Evolutionary conservation across 345 rosid species (phyloP), one percentile per base, ranked within the genome.

Genomic region (Brassica nigra): DNA sequence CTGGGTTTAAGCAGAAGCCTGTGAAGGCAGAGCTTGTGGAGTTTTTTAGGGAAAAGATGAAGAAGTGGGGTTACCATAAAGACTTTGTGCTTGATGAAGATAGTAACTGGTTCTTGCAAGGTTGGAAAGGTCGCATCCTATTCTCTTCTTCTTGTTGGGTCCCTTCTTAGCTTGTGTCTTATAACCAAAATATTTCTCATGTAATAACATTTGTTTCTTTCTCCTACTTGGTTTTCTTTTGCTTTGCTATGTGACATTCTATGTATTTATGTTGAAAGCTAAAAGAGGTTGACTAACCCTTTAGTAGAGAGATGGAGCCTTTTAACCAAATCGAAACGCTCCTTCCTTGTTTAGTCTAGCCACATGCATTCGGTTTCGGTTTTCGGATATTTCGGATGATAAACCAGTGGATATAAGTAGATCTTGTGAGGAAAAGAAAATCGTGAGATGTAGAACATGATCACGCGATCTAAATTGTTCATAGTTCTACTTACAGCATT

Each of bases 121-220:
- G 59, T 16, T 54, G 59, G 59, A 54, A 54, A 54, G 59, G 59
- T 54, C 59, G 59, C 33, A 92, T 89, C 49, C 52, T 88, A 1
- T 76, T 28, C 67, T 92, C 88, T 68, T 80, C 90, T 15, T 80
- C 90, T 10, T 85, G 90, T 80, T 94, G 97, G 97, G 77, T 87
- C 44, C 87, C 95, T 68, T 80, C 78, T 54, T 82, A 81, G 76
- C 66, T 63, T 29, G 62, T 71, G 16, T 36, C 39, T 20, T 33
- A n/a, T 23, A 12, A 6, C 31, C 61, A 47, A 2, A 49, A 61
- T 28, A 58, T 8, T 16, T 71, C 2, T 34, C 9, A 28, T 66
- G 62, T 66, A 52, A 58, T 58, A 59, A 31, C 67, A 66, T 70
- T 70, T 62, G 47, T 73, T 71, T 73, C 16, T 75, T 59, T 73